phyloP scores from a whole-genome alignment of 2,329 filamentous ascomycete genomes.

The Beauveria sp. region DNA sequence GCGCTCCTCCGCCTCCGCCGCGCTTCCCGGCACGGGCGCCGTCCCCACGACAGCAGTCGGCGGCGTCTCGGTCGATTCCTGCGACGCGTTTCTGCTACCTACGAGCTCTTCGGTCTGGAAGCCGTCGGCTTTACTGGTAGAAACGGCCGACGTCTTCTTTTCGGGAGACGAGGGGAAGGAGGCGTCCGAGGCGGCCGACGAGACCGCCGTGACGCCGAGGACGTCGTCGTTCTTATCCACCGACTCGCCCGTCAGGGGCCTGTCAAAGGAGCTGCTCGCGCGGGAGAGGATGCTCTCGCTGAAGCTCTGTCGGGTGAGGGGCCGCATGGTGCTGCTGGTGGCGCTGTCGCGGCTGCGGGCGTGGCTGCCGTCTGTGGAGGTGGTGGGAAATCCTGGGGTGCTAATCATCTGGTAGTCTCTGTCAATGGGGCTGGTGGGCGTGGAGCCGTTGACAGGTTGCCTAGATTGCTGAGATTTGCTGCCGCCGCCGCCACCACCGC shows the following conservation, averaged over 20 bases:
- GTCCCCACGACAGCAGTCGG: not conserved
- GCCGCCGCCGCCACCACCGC: constrained; percentile 20
- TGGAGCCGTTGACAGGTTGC: constrained; percentile 24
- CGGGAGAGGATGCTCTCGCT: constrained; percentile 38
- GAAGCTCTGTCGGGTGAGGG: constrained; percentile 34
- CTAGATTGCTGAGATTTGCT: constrained; percentile 24
- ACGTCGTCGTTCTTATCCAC: not conserved
- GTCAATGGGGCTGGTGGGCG: constrained; percentile 30
- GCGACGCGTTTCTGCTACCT: not conserved
- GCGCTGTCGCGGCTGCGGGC: constrained; percentile 8
- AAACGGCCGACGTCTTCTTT: constrained; percentile 14
- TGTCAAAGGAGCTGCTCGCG: constrained; percentile 23
- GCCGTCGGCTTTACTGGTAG: not conserved
- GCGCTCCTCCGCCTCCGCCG: not conserved
- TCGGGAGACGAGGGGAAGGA: not conserved
- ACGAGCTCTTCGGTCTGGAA: constrained; percentile 9
- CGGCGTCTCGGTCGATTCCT: not conserved
- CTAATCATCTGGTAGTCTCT: constrained; percentile 31
- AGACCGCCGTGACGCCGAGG: constrained; percentile 7
- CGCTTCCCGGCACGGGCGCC: not conserved
- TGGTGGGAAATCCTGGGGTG: constrained; percentile 21
- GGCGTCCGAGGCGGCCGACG: constrained; percentile 1
- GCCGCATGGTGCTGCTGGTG: constrained; percentile 19
- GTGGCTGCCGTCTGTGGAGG: constrained; percentile 22
- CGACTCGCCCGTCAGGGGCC: constrained; percentile 14